A percentile compares a stretch with the other conserved stretches of the same genome.
phyloP scores from a whole-genome alignment of 441 rosid genomes.

The Populus tomentosa region DNA sequence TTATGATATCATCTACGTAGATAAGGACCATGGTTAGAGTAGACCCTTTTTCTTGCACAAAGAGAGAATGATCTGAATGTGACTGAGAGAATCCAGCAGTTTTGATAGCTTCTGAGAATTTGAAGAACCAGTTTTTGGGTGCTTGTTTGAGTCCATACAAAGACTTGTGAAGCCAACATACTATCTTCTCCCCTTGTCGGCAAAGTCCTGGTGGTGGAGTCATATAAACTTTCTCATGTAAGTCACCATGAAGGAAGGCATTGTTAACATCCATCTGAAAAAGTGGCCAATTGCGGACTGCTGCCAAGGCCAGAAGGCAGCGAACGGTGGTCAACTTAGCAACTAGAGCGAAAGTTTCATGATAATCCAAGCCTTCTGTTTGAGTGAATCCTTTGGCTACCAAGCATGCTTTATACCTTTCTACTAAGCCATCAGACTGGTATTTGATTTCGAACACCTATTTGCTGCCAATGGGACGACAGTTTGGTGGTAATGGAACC shows the following conservation, averaged over 20 bases:
- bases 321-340: background rate
- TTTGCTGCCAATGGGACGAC: background rate
- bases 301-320: background rate
- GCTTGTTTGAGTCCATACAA: too few species aligned
- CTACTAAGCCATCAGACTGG: rapidly evolving
- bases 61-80: background rate
- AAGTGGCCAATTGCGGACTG: background rate
- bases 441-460: too few species aligned
- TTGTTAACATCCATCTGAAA: background rate
- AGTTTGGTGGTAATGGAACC: rapidly evolving
- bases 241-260: background rate
- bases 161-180: too few species aligned
- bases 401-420: background rate
- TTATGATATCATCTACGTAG: background rate
- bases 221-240: background rate
- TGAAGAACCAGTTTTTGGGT: too few species aligned
- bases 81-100: background rate
- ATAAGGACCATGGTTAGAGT: background rate
- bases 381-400: background rate
- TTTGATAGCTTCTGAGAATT: too few species aligned
- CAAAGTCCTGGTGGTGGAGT: background rate
- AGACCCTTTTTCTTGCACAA: too few species aligned
- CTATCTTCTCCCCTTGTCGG: background rate
- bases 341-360: background rate
- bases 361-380: background rate